These are phyloP conservation scores for Sugiyamaella xylanicola DNA, from an alignment of 1,139 yeast species.

Conservation along the genomic window DNA sequence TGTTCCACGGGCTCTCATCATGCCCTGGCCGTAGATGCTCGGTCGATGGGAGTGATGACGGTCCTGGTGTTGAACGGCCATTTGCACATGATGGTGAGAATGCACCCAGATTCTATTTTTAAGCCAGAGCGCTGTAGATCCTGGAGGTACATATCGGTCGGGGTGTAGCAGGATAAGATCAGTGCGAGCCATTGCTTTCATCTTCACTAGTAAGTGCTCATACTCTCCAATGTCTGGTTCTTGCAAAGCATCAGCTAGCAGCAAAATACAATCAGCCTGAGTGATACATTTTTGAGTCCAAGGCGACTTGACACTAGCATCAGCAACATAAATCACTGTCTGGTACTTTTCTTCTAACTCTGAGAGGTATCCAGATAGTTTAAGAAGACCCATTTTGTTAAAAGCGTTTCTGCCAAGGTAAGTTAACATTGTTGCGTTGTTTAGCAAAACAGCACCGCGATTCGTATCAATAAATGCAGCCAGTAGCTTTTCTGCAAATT, in stretches of 20 bases:
- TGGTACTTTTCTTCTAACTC: slow-evolving; percentile 89
- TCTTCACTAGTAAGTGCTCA: slow-evolving; percentile 71
- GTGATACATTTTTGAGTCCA: slow-evolving; percentile 95
- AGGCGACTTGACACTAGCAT: slow-evolving; percentile 74
- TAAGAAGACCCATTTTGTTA: slow-evolving; percentile 81
- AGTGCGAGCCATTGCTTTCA: slow-evolving; percentile 84
- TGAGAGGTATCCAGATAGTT: slow-evolving; percentile 85
- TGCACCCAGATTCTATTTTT: slow-evolving; percentile 87
- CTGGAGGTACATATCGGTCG: slow-evolving; percentile 79
- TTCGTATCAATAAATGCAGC: slow-evolving; percentile 73
- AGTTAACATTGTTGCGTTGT: slow-evolving; percentile 76
- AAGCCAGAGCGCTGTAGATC: slow-evolving; percentile 83
- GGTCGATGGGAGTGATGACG: slow-evolving; percentile 7
- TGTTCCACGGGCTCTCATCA: slow-evolving; percentile 25
- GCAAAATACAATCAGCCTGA: slow-evolving; percentile 84
- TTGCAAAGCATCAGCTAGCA: slow-evolving; percentile 52
- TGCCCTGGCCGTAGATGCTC: slow-evolving; percentile 5
- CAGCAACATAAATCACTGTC: slow-evolving; percentile 85
- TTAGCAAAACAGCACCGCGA: slow-evolving; percentile 71
- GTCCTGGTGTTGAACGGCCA: slow-evolving; percentile 27
- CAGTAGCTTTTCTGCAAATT: slow-evolving; percentile 75
- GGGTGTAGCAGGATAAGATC: slow-evolving; percentile 85
- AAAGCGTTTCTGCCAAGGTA: slow-evolving; percentile 93
- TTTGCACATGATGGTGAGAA: slow-evolving; percentile 84
- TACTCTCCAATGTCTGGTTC: slow-evolving; percentile 81